These are phyloP conservation scores for Aspergillus japonicus DNA, from an alignment of 2,329 filamentous ascomycete species.

Conservation along the genomic window DNA sequence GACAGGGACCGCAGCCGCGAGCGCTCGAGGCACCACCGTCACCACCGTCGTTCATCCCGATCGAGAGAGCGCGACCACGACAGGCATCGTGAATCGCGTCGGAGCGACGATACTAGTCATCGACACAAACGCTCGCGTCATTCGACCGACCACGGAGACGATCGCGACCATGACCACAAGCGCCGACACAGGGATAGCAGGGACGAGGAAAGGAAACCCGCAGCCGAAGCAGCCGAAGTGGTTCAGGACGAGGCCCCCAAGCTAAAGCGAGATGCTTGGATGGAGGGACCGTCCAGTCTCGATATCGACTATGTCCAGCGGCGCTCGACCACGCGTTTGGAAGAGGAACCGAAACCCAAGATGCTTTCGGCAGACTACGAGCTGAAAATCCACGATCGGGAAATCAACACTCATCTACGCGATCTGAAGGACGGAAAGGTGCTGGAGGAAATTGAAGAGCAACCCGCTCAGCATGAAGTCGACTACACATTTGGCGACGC, in stretches of 20 bases:
- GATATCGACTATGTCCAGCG: constrained; percentile 72
- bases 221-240: constrained; percentile 27
- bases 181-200: constrained; percentile 43
- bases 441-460: constrained; percentile 53
- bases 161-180: constrained; percentile 50
- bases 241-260: constrained; percentile 44
- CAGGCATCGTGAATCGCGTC: constrained; percentile 41
- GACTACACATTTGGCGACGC: constrained; percentile 84
- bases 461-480: constrained; percentile 61
- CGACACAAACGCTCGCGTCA: constrained; percentile 65
- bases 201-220: constrained; percentile 45
- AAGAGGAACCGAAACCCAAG: constrained; percentile 40
- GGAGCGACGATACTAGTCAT: constrained; percentile 55
- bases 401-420: constrained; percentile 72
- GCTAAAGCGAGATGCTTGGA: constrained; percentile 82
- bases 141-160: constrained; percentile 52
- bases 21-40: constrained; percentile 36
- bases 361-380: constrained; percentile 59
- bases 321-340: constrained; percentile 61
- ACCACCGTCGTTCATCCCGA: constrained; percentile 38
- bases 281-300: constrained; percentile 80
- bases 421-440: constrained; percentile 59
- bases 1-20: constrained; percentile 41
- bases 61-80: constrained; percentile 35
- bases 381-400: constrained; percentile 72